A percentile compares a stretch with the other conserved stretches of the same genome.
These are phyloP conservation scores for Tricholoma terreum DNA, from an alignment of 768 basidiomycete genomes.

Conservation along the genomic window DNA sequence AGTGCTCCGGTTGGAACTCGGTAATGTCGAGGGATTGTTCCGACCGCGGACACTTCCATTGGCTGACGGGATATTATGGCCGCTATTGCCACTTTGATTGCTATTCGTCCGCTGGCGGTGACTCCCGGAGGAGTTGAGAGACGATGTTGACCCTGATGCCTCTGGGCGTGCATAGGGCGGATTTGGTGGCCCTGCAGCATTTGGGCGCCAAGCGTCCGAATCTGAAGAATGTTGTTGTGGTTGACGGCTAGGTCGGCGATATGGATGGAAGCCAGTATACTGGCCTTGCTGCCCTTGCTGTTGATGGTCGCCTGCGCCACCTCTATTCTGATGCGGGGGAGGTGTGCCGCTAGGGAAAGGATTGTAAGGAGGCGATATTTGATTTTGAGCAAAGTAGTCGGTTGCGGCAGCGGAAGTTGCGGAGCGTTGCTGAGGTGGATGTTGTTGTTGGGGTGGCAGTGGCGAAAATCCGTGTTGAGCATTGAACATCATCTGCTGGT, in stretches of 20 bases:
- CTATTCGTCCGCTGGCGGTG: slow-evolving; percentile 69
- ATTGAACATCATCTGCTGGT: slow-evolving; percentile 88
- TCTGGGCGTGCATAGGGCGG: slow-evolving; percentile 80
- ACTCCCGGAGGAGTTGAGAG: slow-evolving; percentile 64
- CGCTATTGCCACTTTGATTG: slow-evolving; percentile 57
- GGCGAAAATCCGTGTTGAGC: slow-evolving; percentile 52
- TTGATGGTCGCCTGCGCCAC: slow-evolving; percentile 36
- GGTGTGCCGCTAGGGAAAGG: slow-evolving; percentile 71
- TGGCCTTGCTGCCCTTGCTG: slow-evolving; percentile 40
- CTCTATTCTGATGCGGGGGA: slow-evolving; percentile 54
- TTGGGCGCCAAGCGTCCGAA: slow-evolving; percentile 48
- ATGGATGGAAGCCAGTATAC: slow-evolving; percentile 72
- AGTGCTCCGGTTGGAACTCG: slow-evolving; percentile 26
- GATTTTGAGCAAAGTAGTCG: slow-evolving; percentile 61
- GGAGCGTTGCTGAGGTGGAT: slow-evolving; percentile 32
- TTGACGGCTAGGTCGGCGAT: slow-evolving; percentile 66
- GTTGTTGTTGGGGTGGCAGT: slow-evolving; percentile 37
- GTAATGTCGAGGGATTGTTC: slow-evolving; percentile 29
- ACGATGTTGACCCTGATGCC: slow-evolving; percentile 75
- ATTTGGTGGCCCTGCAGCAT: slow-evolving; percentile 45
- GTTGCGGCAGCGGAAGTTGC: slow-evolving; percentile 33
- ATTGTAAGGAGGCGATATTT: slow-evolving; percentile 48
- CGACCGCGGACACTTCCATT: slow-evolving; percentile 36
- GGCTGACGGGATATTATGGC: slow-evolving; percentile 33
- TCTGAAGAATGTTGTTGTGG: slow-evolving; percentile 33